Evolutionary conservation across 306 rosid genomes (phyloP).

Genomic region (Begonia masoniana): DNA sequence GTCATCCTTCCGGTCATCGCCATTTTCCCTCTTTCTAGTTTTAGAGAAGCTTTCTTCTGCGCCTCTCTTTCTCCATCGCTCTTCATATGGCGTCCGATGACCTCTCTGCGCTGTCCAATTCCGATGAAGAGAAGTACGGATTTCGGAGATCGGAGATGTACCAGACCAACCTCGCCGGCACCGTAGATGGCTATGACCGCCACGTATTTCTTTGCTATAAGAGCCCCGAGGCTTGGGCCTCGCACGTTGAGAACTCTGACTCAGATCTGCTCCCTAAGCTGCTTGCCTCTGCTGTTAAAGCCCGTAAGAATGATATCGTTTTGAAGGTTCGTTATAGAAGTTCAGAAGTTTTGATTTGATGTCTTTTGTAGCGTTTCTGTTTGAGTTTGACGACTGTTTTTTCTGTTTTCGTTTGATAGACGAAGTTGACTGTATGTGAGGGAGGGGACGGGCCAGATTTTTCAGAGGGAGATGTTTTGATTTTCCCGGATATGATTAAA

Average conservation of each 20-base stretch:
- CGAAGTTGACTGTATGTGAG: constrained; percentile 65
- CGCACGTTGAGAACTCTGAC: constrained; percentile 58
- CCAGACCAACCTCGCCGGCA: constrained; percentile 48
- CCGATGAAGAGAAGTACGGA: constrained; percentile 47
- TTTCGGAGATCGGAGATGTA: constrained; percentile 86
- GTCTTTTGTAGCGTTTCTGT: not conserved
- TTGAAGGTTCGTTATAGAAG: not conserved
- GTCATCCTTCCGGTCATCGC: no score
- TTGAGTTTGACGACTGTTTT: not conserved
- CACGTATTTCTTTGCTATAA: constrained; percentile 82
- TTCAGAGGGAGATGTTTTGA: constrained; percentile 59
- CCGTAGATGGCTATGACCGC: constrained; percentile 63
- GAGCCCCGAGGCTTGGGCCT: constrained; percentile 53
- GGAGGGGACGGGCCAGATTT: constrained; percentile 48
- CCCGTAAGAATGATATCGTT: constrained; percentile 39
- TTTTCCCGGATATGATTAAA: constrained; percentile 81
- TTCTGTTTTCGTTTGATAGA: constrained; percentile 22
- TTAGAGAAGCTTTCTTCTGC: not conserved
- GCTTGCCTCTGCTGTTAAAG: constrained; percentile 31
- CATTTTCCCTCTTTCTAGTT: not conserved
- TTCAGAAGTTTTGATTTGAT: not conserved
- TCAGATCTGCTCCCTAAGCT: constrained; percentile 60
- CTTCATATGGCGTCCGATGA: constrained; percentile 31
- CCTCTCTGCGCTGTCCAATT: constrained; percentile 1
- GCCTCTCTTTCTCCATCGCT: constrained; percentile 6